Evolutionary conservation across 176 grass and related monocot genomes (phyloP), one percentile per base, ranked within the genome.

Genomic region (Aechmea fasciata): DNA sequence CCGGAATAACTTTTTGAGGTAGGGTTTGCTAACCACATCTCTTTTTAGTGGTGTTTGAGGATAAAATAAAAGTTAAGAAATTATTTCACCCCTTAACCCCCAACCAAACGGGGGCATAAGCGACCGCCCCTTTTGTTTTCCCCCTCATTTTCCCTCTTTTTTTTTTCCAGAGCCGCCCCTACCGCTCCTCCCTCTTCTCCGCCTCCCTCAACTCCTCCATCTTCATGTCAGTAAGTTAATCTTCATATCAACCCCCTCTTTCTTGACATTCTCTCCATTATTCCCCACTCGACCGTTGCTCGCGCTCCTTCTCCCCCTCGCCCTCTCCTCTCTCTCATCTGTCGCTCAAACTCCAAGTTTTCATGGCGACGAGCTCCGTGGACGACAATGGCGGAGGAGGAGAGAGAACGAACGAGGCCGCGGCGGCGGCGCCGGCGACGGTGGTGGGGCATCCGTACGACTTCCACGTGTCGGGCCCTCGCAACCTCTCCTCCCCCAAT

Each of bases 391-490:
- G 68, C 66, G 18, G 65, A 25, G 49, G 80, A 75, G 86, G 24
- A 19, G 63, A 20, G 11, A 63, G 52, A 3, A 49, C 9, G 24
- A 75, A 53, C 22, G 51, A 6, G 13, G 74, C 69, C 26, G 19
- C 61, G 59, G 81, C 25, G 18, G 75, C 52, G 71, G 66, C 7
- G 57, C n/a, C n/a, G n/a, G n/a, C n/a, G n/a, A n/a, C n/a, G n/a
- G n/a, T n/a, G n/a, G n/a, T n/a, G n/a, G n/a, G n/a, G n/a, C 69
- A 83, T 76, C 82, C 81, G 12, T 88, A 83, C 73, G 91, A 91
- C 12, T 96, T 91, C 83, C 91, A 86, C 69, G 71, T 77, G 48
- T 85, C 91, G 48, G 87, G 91, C 20, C 91, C 85, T 48, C 91
- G 87, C 53, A 76, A 91, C 68, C 80, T 96, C 69, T 80, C 91